A percentile compares a stretch with the other conserved stretches of the same genome.
Conservation (phyloP, 148 eudicot genomes). For the Rhododendron kiyosumense region DNA sequence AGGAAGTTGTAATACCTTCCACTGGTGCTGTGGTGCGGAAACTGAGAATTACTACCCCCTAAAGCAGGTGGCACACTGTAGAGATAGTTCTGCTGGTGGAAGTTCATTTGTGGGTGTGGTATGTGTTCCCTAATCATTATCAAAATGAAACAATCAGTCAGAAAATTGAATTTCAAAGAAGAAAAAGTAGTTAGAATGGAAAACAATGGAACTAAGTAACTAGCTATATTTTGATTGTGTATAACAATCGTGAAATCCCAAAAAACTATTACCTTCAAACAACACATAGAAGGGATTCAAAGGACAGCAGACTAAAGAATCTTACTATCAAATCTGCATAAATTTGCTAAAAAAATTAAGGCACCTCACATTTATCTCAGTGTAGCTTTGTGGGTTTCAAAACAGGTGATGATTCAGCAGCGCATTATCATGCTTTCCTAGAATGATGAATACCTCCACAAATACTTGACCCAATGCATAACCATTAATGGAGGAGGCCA, state of each 20-base stretch:
- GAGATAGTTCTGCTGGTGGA: not conserved
- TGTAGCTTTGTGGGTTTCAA: not conserved
- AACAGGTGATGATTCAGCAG: not conserved
- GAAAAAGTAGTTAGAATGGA: too few species aligned
- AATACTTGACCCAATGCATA: not conserved
- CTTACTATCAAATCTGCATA: not conserved
- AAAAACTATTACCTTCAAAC: not conserved
- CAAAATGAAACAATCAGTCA: not conserved
- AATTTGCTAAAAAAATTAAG: not conserved
- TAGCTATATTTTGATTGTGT: not conserved
- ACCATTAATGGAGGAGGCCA: too few species aligned
- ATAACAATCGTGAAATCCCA: not conserved
- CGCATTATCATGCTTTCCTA: not conserved
- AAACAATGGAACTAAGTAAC: not conserved
- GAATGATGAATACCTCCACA: not conserved
- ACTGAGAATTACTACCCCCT: not conserved
- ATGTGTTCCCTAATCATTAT: not conserved
- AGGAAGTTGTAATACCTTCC: not conserved
- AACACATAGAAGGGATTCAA: not conserved
- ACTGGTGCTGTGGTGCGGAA: not conserved
- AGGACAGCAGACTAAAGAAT: not conserved
- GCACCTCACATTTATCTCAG: not conserved
- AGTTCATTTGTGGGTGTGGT: not conserved
- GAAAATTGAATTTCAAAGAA: not conserved
- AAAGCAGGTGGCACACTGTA: not conserved